These are phyloP conservation scores for Fusarium chlamydosporum DNA, from an alignment of 2,329 filamentous ascomycete genomes.

Conservation along the genomic window DNA sequence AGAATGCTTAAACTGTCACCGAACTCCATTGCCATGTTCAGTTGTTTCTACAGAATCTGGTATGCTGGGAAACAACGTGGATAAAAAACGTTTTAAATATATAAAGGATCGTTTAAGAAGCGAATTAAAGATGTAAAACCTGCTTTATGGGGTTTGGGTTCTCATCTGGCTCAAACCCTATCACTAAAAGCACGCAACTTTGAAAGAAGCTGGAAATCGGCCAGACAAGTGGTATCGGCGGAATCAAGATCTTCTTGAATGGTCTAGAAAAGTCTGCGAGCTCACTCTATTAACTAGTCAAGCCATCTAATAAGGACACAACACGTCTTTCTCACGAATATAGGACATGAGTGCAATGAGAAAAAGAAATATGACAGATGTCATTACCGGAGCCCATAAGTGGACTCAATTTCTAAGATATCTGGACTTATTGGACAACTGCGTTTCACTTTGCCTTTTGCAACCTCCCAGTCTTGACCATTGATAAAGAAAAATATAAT, in stretches of 20 bases:
- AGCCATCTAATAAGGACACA: neutral
- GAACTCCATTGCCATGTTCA: neutral
- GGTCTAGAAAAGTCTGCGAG: neutral
- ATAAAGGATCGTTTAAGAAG: neutral
- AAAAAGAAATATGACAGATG: too few species aligned
- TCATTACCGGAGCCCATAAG: too few species aligned
- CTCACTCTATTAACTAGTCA: neutral
- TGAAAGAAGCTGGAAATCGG: slow-evolving; percentile 5
- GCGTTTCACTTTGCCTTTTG: too few species aligned
- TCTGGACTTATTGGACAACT: too few species aligned
- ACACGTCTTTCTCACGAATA: too few species aligned
- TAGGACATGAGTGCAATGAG: too few species aligned
- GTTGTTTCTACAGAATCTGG: too few species aligned
- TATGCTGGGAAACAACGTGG: too few species aligned
- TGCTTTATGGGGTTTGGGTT: too few species aligned
- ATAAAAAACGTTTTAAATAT: slow-evolving; percentile 7
- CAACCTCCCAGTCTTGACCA: too few species aligned
- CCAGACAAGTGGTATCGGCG: neutral
- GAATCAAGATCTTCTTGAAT: neutral
- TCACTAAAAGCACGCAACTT: neutral
- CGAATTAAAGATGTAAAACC: neutral
- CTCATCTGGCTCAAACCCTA: neutral
- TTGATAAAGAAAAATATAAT: too few species aligned
- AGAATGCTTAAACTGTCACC: neutral
- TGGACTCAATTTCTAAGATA: too few species aligned